Conservation (phyloP, 2,329 filamentous ascomycete genomes). For the Cryphonectria nitschkei region DNA sequence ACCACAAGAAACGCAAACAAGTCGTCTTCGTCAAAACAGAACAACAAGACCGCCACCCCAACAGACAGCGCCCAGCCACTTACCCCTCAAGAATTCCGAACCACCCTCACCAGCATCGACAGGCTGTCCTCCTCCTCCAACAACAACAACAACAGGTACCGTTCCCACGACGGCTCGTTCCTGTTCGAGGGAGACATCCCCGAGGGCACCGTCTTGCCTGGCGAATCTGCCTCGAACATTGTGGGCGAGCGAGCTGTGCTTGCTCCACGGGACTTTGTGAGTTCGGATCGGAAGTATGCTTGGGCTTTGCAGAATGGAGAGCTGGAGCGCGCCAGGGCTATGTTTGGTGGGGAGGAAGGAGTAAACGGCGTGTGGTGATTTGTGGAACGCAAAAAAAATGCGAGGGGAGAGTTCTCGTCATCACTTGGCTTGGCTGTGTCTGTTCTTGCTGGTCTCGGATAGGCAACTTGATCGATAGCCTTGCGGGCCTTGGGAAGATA, state of each 20-base stretch:
- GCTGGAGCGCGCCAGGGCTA: not conserved
- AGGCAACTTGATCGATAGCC: not conserved
- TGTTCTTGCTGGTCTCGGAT: not conserved
- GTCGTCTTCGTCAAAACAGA: not conserved
- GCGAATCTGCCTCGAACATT: constrained; percentile 12
- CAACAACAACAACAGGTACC: not conserved
- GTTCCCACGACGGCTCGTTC: not conserved
- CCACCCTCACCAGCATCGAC: constrained; percentile 13
- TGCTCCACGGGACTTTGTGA: not conserved
- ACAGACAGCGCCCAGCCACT: not conserved
- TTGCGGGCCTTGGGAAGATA: too few relatives aligned
- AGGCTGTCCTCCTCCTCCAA: not conserved
- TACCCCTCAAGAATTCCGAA: constrained; percentile 6
- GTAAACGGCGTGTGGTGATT: not conserved
- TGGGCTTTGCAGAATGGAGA: constrained; percentile 9
- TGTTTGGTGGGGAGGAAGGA: not conserved
- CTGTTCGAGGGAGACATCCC: not conserved
- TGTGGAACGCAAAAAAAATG: not conserved
- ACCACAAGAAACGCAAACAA: not conserved
- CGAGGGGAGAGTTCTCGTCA: not conserved
- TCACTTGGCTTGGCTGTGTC: not conserved
- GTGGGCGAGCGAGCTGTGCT: constrained; percentile 1
- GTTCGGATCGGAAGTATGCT: constrained; percentile 8
- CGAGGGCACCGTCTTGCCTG: constrained; percentile 7
- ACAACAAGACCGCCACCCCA: not conserved